Evolutionary conservation across 2,329 filamentous ascomycete species (phyloP).

Genomic region (Fusarium proliferatum): DNA sequence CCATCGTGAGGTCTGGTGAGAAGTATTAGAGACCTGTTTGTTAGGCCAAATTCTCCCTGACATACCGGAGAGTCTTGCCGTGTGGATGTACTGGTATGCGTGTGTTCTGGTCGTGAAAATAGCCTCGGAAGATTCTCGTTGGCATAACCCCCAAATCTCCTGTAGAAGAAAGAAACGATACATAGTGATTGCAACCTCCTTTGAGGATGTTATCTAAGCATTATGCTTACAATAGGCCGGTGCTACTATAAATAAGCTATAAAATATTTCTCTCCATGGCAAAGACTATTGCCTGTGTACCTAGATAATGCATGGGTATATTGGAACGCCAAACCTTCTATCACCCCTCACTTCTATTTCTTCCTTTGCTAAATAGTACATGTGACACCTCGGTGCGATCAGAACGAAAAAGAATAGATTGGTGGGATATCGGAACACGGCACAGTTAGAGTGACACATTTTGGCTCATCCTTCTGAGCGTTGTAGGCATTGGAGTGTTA

Average conservation of each 20-base stretch:
- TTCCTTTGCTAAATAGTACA: background rate
- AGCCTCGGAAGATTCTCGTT: background rate
- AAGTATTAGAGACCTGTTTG: background rate
- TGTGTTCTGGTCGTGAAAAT: background rate
- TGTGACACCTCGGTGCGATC: slow-evolving; percentile 18
- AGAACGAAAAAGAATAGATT: background rate
- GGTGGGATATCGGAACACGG: slow-evolving; percentile 10
- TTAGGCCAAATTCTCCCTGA: background rate
- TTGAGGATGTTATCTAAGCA: background rate
- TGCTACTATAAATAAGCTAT: background rate
- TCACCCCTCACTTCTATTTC: background rate
- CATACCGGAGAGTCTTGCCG: background rate
- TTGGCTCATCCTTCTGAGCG: background rate
- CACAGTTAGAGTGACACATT: slow-evolving; percentile 2
- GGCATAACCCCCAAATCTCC: background rate
- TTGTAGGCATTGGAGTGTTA: background rate
- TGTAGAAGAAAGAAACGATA: background rate
- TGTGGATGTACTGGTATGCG: background rate
- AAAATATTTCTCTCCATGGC: background rate
- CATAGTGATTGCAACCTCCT: too few species aligned
- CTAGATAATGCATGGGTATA: background rate
- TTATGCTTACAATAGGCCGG: background rate
- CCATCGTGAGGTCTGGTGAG: background rate
- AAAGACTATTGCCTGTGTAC: background rate
- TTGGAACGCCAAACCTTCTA: background rate